A percentile compares a stretch with the other conserved stretches of the same genome.
Conservation (phyloP, 2,329 filamentous ascomycete species). For the Blastomyces emzantsi region DNA sequence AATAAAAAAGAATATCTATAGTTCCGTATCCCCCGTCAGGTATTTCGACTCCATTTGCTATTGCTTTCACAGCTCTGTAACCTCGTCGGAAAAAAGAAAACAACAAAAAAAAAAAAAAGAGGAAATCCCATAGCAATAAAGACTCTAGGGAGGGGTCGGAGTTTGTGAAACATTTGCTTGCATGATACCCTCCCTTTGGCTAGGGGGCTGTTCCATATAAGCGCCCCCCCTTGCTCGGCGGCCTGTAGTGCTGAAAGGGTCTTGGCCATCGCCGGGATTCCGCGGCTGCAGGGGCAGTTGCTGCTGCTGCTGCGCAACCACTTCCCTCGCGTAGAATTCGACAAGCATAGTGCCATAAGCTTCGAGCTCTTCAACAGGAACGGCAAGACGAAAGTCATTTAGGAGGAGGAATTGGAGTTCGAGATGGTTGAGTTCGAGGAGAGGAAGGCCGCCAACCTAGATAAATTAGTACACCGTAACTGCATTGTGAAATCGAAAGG, state of each 20-base stretch:
- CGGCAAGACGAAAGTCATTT: conserved; percentile 90
- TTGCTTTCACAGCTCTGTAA: not conserved
- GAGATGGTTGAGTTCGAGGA: conserved; percentile 88
- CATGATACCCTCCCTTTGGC: not conserved
- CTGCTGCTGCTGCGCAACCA: conserved; percentile 55
- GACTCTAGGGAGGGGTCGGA: not conserved
- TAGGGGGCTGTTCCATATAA: not conserved
- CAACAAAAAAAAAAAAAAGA: not conserved
- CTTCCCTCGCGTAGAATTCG: conserved; percentile 91
- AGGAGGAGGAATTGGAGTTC: conserved; percentile 92
- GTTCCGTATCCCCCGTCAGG: no score
- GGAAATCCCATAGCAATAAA: not conserved
- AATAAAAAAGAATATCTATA: not conserved
- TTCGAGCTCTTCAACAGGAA: conserved; percentile 91
- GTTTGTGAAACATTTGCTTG: not conserved
- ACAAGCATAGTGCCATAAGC: conserved; percentile 98
- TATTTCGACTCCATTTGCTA: not conserved
- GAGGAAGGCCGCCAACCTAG: conserved; percentile 85
- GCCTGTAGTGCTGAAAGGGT: not conserved
- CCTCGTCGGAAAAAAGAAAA: not conserved
- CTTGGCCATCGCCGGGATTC: not conserved
- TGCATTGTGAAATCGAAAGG: conserved; percentile 12
- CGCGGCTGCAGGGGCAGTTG: conserved; percentile 14
- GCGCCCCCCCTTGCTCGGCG: conserved; percentile 6
- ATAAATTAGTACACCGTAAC: conserved; percentile 2